phyloP scores from a whole-genome alignment of 75 land plant genomes.

The Selaginella tamariscina region DNA sequence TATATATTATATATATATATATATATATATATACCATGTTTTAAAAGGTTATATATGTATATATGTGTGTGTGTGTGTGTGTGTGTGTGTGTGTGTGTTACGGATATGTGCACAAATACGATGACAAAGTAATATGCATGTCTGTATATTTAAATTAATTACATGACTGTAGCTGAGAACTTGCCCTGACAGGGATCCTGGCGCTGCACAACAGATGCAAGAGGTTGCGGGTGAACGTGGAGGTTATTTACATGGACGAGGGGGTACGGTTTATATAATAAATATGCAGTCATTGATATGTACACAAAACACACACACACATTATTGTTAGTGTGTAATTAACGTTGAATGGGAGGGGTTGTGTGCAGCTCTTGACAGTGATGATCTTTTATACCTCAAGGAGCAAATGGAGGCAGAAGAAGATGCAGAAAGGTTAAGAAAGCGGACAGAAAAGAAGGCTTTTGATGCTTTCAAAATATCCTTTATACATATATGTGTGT shows the following conservation, averaged over 20 bases:
- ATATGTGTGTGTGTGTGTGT: too few relatives aligned
- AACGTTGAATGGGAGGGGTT: neutral
- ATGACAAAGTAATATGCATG: too few relatives aligned
- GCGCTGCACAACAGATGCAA: constrained; percentile 87
- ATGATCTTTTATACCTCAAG: constrained; percentile 91
- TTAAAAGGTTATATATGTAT: too few relatives aligned
- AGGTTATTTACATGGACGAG: constrained; percentile 96
- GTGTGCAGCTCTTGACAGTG: constrained; percentile 86
- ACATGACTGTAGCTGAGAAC: constrained; percentile 75
- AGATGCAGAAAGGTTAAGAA: constrained; percentile 91
- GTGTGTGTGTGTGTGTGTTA: too few relatives aligned
- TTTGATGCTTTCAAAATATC: constrained; percentile 99
- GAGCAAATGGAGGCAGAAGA: constrained; percentile 99
- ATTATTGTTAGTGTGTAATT: constrained; percentile 4
- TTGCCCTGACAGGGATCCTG: constrained; percentile 93
- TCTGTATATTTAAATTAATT: too few relatives aligned
- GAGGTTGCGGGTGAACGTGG: constrained; percentile 99
- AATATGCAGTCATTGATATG: too few relatives aligned
- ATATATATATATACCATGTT: too few relatives aligned
- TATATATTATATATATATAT: too few relatives aligned
- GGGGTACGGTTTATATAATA: constrained; percentile 43
- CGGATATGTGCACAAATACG: too few relatives aligned
- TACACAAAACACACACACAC: too few relatives aligned
- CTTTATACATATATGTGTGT: constrained; percentile 23
- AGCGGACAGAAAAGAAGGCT: constrained; percentile 89